Conservation (phyloP, 176 grass and related monocot genomes). For the Oryza glaberrima region DNA sequence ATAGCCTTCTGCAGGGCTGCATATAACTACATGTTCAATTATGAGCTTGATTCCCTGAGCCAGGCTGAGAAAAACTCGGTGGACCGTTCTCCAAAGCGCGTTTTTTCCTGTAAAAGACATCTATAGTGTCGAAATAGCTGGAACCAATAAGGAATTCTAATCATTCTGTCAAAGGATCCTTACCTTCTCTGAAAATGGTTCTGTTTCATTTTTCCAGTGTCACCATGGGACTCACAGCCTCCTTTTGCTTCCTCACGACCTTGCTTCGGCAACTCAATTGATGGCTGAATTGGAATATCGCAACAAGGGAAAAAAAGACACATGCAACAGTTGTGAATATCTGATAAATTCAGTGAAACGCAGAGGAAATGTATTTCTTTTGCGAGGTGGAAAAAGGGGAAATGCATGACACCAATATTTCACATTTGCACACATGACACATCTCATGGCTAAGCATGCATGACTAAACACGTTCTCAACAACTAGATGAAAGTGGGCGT, state of each 20-base stretch:
- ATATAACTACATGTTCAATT: background rate
- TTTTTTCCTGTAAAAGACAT: conserved; percentile 31
- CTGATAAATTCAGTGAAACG: background rate
- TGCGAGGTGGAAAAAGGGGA: background rate
- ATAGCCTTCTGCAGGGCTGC: background rate
- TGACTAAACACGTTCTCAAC: background rate
- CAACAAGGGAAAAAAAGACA: background rate
- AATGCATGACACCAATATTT: background rate
- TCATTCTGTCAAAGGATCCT: background rate
- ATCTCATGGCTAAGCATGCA: background rate
- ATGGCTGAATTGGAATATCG: background rate
- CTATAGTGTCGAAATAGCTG: background rate
- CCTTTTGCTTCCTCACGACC: background rate
- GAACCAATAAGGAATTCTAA: background rate
- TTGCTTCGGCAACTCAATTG: conserved; percentile 13
- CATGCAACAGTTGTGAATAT: background rate
- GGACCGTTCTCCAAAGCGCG: conserved; percentile 25
- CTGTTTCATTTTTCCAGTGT: background rate
- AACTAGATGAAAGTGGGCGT: background rate
- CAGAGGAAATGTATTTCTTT: background rate
- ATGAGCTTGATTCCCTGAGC: background rate
- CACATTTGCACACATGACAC: background rate
- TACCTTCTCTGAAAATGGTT: conserved; percentile 55
- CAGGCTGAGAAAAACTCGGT: background rate
- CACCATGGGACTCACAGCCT: background rate